phyloP scores from a whole-genome alignment of 345 rosid genomes.

The Lepidium didymum region DNA sequence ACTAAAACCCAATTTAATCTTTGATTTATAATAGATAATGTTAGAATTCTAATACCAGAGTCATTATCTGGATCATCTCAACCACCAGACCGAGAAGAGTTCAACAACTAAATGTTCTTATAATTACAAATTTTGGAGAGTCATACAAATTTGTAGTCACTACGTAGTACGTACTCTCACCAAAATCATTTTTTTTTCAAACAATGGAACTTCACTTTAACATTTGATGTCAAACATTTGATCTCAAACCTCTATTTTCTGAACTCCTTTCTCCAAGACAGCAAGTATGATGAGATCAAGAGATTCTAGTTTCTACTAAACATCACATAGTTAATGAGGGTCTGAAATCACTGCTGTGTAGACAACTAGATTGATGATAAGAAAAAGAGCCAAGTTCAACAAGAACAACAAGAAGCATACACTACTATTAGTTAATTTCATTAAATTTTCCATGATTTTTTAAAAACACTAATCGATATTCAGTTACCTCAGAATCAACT shows the following conservation, averaged over 20 bases:
- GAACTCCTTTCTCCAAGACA: neutral
- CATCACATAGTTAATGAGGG: conserved; percentile 49
- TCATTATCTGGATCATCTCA: too few species aligned
- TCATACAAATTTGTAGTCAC: too few species aligned
- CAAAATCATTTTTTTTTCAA: too few species aligned
- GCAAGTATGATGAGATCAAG: conserved; percentile 38
- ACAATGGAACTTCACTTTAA: too few species aligned
- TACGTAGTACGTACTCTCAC: too few species aligned
- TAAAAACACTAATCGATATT: neutral
- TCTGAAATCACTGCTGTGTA: conserved; percentile 53
- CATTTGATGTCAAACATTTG: too few species aligned
- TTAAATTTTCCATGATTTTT: neutral
- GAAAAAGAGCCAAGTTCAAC: conserved; percentile 62
- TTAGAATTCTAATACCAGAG: too few species aligned
- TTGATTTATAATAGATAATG: too few species aligned
- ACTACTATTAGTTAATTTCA: neutral
- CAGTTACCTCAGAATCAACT: neutral
- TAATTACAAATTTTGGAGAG: too few species aligned
- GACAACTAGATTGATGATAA: conserved; percentile 44
- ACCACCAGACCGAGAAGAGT: too few species aligned
- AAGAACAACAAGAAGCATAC: conserved; percentile 46
- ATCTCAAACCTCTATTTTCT: neutral
- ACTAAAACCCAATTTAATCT: too few species aligned
- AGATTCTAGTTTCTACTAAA: conserved; percentile 47
- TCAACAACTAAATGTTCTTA: too few species aligned